These are phyloP conservation scores for Mycena sanguinolenta DNA, from an alignment of 768 basidiomycete species.

Conservation along the genomic window DNA sequence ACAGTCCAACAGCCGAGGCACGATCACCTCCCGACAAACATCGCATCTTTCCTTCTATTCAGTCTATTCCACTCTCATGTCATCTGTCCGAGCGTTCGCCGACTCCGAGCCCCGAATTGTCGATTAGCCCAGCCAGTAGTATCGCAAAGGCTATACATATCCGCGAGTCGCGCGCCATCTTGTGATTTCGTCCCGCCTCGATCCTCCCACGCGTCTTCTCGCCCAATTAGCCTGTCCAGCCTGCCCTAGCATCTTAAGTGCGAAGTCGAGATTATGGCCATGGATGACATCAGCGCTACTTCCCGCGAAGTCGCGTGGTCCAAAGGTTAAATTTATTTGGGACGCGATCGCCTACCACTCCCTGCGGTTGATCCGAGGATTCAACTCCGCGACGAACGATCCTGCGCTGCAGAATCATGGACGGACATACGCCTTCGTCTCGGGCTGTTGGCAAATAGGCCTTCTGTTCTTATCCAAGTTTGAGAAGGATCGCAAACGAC, in stretches of 20 bases:
- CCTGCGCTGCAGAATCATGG: background rate
- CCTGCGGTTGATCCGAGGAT: background rate
- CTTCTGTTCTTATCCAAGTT: background rate
- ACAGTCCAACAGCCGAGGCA: background rate
- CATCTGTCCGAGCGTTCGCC: slow-evolving; percentile 5
- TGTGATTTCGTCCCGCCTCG: background rate
- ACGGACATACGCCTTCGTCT: background rate
- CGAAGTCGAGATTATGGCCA: too few species aligned
- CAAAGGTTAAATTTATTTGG: background rate
- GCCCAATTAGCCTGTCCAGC: background rate
- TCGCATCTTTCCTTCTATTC: background rate
- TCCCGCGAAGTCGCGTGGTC: background rate
- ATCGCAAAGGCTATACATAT: slow-evolving; percentile 5
- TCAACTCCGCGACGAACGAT: background rate
- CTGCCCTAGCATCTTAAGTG: background rate
- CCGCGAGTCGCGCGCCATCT: slow-evolving; percentile 11
- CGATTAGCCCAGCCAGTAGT: background rate
- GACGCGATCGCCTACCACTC: background rate
- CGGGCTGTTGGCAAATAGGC: background rate
- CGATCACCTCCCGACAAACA: slow-evolving; percentile 13
- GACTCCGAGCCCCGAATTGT: slow-evolving; percentile 2
- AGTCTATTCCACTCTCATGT: background rate
- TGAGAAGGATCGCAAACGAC: background rate
- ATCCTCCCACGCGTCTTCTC: slow-evolving; percentile 8
- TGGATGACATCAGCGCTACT: background rate